Evolutionary conservation across 2,329 filamentous ascomycete species (phyloP).

Genomic region (Diaporthe eres): DNA sequence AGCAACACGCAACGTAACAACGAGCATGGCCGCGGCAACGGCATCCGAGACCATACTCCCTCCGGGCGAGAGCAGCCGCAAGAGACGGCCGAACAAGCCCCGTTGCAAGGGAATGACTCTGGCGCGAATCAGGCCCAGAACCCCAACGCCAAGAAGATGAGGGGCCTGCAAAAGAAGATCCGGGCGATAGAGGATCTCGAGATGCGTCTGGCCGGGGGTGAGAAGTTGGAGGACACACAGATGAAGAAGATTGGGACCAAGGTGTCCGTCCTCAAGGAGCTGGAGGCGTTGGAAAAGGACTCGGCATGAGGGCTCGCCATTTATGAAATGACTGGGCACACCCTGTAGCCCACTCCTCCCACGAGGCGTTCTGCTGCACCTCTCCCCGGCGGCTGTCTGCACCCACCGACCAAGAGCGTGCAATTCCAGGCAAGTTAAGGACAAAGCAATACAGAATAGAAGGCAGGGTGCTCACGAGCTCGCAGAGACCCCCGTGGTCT

Average conservation of each 20-base stretch:
- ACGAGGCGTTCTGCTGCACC: slow-evolving; percentile 1
- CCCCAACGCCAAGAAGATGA: slow-evolving; percentile 93
- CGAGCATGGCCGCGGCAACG: slow-evolving; percentile 41
- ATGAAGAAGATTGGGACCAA: slow-evolving; percentile 98
- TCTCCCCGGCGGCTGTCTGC: slow-evolving; percentile 10
- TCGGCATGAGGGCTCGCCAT: neutral
- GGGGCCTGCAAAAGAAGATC: slow-evolving; percentile 96
- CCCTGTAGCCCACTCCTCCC: neutral
- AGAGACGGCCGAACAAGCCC: slow-evolving; percentile 45
- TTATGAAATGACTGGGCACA: neutral
- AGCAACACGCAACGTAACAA: slow-evolving; percentile 62
- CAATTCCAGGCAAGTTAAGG: neutral
- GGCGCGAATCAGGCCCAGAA: slow-evolving; percentile 62
- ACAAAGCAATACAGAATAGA: neutral
- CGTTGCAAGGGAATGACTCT: slow-evolving; percentile 53
- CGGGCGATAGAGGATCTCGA: slow-evolving; percentile 97
- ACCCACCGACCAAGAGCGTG: neutral
- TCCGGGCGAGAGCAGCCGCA: slow-evolving; percentile 48
- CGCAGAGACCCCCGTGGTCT: slow-evolving; percentile 8
- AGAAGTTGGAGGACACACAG: slow-evolving; percentile 98
- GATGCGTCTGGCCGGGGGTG: slow-evolving; percentile 93
- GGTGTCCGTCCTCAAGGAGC: slow-evolving; percentile 84
- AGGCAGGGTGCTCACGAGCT: neutral
- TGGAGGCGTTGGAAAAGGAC: slow-evolving; percentile 71
- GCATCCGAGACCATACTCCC: slow-evolving; percentile 48